phyloP scores from a whole-genome alignment of 2,329 filamentous ascomycete species.

The Aureobasidium melanogenum region DNA sequence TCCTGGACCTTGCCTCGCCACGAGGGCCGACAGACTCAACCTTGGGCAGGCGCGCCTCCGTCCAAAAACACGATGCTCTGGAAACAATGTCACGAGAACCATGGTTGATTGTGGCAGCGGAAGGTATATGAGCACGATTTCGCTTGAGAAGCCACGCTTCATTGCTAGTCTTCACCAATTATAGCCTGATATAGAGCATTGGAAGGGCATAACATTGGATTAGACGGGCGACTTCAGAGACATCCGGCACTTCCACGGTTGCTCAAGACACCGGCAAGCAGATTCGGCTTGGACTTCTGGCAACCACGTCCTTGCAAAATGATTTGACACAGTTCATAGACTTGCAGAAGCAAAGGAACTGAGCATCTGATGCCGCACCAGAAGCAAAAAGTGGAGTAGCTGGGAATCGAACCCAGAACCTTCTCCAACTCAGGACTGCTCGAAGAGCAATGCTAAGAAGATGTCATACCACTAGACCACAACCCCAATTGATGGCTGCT shows the following conservation, averaged over 20 bases:
- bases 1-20: too few species aligned
- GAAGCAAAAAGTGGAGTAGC: background rate
- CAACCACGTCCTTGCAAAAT: background rate
- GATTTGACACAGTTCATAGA: background rate
- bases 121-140: background rate
- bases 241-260: background rate
- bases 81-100: background rate
- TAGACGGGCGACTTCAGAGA: background rate
- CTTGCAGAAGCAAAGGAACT: background rate
- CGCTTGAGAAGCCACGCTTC: background rate
- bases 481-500: background rate
- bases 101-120: background rate
- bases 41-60: background rate
- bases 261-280: background rate
- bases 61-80: too few species aligned
- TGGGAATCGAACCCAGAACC: constrained; percentile 11
- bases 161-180: background rate
- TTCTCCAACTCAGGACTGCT: constrained; percentile 6
- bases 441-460: constrained; percentile 10
- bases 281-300: background rate
- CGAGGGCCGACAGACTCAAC: background rate
- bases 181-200: background rate
- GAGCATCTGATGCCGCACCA: background rate
- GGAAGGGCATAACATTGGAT: background rate
- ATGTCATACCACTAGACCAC: constrained; percentile 11